Base-by-base conservation (phyloP, 2,329 filamentous ascomycete genomes). In the Penicillium glabrum region DNA sequence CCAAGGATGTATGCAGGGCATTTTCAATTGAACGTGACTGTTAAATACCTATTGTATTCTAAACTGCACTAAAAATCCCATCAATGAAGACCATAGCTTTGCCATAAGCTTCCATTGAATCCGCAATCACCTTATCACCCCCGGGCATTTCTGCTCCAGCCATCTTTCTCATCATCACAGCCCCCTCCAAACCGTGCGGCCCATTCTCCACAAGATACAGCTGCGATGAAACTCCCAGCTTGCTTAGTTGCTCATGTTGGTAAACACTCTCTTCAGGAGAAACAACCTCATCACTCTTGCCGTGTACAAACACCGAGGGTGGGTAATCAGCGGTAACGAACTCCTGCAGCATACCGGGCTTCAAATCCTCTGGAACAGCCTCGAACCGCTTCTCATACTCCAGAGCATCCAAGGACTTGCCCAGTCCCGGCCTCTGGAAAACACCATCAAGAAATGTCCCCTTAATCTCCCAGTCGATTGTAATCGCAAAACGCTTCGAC, bases 261-360 rank as follows among this genome's bases (percentile, higher is more conserved):
- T 57, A 39, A 9, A 52, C 27, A 35, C 64, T 65, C 43, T 66
- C 64, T n/a, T 56, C 39, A 14, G 53, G 55, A 1, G 59, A 51
- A 13, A 66, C 64, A n/a, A 65, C 64, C 46, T 66, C 64, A 51
- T 66, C 64, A 3, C 54, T 58, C 5, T 56, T 58, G 0, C 64
- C 64, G 54, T 66, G 64, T 46, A 66, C 62, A 39, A 66, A 62
- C 14, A 65, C 53, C 10, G 59, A 57, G 7, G 64, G 64, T 8
- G 64, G 62, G 43, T 66, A 59, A 14, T 50, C 48, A 19, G 24
- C 51, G 1, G 26, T 46, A 26, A 66, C 62, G 24, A 62, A 63
- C 13, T 50, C 29, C 48, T 66, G 57, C 43, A 65, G 39, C 13
- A 66, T 53, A 1, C 56, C 61, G 1, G 54, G 48, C 31, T 59